These are phyloP conservation scores for Populus hybrid DNA, from an alignment of 441 rosid species.

Conservation along the genomic window DNA sequence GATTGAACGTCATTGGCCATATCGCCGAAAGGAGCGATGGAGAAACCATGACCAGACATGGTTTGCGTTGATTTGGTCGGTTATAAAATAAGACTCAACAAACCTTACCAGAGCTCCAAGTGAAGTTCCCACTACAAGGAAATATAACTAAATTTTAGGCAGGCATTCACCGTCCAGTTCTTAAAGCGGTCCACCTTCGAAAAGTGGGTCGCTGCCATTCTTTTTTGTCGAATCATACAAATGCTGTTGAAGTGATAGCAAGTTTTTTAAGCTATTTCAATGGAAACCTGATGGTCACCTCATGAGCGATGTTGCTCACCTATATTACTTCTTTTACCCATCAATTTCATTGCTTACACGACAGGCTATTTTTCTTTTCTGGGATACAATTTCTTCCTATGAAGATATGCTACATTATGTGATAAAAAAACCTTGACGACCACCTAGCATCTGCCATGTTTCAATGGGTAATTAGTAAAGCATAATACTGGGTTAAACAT, in stretches of 20 bases:
- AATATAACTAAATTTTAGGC: background rate
- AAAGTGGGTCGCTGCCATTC: background rate
- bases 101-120: background rate
- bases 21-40: constrained; percentile 18
- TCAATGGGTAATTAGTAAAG: background rate
- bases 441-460: background rate
- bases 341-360: background rate
- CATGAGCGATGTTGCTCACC: background rate
- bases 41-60: constrained; percentile 5
- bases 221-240: background rate
- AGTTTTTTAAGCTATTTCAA: background rate
- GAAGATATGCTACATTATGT: background rate
- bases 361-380: background rate
- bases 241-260: too few relatives aligned
- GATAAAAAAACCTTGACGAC: background rate
- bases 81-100: constrained; percentile 6
- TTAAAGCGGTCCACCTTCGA: background rate
- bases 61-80: constrained; percentile 17
- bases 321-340: background rate
- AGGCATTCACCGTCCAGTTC: background rate
- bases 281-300: background rate
- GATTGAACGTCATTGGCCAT: constrained; percentile 10
- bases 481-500: background rate
- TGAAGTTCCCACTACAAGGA: constrained; percentile 20
- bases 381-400: background rate